A percentile compares a stretch with the other conserved stretches of the same genome.
These are phyloP conservation scores for Suhomyces prunicola DNA, from an alignment of 805 yeast species.

Conservation along the genomic window DNA sequence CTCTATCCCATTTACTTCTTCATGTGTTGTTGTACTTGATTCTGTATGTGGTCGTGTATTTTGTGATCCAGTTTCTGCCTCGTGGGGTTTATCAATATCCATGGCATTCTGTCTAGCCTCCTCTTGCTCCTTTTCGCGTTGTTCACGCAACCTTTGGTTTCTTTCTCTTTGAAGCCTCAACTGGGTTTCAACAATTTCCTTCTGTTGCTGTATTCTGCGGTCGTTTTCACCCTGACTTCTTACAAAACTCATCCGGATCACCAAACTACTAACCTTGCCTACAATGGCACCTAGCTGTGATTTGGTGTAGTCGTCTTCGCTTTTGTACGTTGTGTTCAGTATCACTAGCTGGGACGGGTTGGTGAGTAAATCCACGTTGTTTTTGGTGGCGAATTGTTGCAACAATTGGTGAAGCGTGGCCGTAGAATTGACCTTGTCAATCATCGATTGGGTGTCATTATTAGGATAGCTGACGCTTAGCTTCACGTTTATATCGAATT, in stretches of 20 bases:
- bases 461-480: conserved; percentile 10
- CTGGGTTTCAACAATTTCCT: conserved; percentile 16
- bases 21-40: neutral
- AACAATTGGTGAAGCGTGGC: conserved; percentile 19
- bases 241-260: conserved; percentile 20
- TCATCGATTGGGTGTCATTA: conserved; percentile 3
- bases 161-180: conserved; percentile 15
- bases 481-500: conserved; percentile 15
- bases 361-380: conserved; percentile 12
- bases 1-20: neutral
- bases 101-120: neutral
- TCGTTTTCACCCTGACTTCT: conserved; percentile 10
- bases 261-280: conserved; percentile 22
- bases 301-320: conserved; percentile 7
- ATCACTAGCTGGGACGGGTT: conserved; percentile 12
- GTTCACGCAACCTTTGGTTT: conserved; percentile 6
- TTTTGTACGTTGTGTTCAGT: conserved; percentile 12
- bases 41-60: neutral
- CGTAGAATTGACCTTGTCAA: conserved; percentile 8
- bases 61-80: neutral
- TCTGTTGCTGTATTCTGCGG: conserved; percentile 18
- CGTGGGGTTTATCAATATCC: neutral
- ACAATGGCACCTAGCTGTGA: conserved; percentile 13
- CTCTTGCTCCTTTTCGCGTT: conserved; percentile 7
- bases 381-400: conserved; percentile 14